These are phyloP conservation scores for Colletotrichum sp. DNA, from an alignment of 2,329 filamentous ascomycete species.

Conservation along the genomic window DNA sequence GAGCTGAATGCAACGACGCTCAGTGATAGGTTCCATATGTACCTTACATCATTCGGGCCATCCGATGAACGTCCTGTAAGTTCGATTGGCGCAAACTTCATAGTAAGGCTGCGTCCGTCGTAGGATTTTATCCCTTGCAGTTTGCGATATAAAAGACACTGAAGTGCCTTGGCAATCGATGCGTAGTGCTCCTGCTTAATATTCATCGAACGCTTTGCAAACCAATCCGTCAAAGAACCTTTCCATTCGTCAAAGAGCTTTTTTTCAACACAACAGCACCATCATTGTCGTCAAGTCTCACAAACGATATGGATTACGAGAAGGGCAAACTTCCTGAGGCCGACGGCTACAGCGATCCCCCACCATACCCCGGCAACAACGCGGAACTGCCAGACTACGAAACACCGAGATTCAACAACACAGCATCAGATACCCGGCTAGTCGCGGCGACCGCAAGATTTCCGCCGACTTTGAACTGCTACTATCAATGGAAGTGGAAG, in stretches of 20 bases:
- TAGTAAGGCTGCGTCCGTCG: neutral
- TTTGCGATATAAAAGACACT: neutral
- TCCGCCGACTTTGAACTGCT: conserved; percentile 9
- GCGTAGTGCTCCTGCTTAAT: neutral
- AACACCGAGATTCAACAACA: neutral
- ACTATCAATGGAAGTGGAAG: conserved; percentile 11
- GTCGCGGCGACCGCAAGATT: neutral
- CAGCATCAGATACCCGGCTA: neutral
- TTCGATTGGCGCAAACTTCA: neutral
- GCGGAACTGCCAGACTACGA: neutral
- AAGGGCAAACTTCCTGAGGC: neutral
- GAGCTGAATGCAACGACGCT: neutral
- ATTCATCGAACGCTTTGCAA: neutral
- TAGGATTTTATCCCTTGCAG: neutral
- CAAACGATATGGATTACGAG: neutral
- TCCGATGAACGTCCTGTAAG: neutral
- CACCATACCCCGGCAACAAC: neutral
- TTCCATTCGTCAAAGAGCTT: too few species aligned
- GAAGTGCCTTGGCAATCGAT: neutral
- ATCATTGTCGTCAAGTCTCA: neutral
- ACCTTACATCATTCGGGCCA: neutral
- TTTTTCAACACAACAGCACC: fast-evolving
- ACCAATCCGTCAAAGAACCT: too few species aligned
- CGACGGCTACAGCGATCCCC: neutral
- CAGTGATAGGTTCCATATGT: neutral